These are phyloP conservation scores for Aspergillus pseudotamarii DNA, from an alignment of 2,329 filamentous ascomycete species.

Conservation along the genomic window DNA sequence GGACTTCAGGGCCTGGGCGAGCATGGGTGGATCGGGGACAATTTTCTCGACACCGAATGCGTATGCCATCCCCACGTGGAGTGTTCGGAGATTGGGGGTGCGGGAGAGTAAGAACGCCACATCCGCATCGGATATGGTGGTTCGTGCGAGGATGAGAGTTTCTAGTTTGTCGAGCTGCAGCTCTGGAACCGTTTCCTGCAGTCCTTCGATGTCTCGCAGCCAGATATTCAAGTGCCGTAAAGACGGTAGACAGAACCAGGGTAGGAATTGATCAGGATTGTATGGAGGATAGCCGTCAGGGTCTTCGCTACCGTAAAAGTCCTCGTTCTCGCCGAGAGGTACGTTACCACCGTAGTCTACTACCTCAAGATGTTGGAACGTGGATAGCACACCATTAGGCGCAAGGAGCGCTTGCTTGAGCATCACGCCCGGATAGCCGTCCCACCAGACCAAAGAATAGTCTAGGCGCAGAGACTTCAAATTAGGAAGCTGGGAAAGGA, in stretches of 20 bases:
- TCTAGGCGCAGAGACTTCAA: not conserved
- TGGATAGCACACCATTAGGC: not conserved
- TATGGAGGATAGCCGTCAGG: not conserved
- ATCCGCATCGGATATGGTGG: not conserved
- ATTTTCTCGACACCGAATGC: not conserved
- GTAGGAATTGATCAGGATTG: not conserved
- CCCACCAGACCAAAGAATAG: conserved; percentile 3
- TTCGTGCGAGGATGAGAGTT: not conserved
- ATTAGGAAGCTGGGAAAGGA: not conserved
- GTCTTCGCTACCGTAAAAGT: not conserved
- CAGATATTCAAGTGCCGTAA: not conserved
- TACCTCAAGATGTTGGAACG: not conserved
- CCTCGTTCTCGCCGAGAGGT: not conserved
- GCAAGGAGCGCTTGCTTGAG: not conserved
- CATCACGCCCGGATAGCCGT: not conserved
- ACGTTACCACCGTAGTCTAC: conserved; percentile 5
- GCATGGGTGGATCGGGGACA: too few species aligned
- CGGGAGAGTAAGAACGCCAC: not conserved
- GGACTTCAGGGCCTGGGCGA: too few species aligned
- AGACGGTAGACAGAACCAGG: conserved; percentile 4
- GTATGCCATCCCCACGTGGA: not conserved
- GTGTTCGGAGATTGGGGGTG: not conserved
- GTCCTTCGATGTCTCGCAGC: not conserved
- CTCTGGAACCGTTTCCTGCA: not conserved
- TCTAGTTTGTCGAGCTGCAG: not conserved